These are phyloP conservation scores for Fusarium xyrophilum DNA, from an alignment of 2,329 filamentous ascomycete species.

Conservation along the genomic window DNA sequence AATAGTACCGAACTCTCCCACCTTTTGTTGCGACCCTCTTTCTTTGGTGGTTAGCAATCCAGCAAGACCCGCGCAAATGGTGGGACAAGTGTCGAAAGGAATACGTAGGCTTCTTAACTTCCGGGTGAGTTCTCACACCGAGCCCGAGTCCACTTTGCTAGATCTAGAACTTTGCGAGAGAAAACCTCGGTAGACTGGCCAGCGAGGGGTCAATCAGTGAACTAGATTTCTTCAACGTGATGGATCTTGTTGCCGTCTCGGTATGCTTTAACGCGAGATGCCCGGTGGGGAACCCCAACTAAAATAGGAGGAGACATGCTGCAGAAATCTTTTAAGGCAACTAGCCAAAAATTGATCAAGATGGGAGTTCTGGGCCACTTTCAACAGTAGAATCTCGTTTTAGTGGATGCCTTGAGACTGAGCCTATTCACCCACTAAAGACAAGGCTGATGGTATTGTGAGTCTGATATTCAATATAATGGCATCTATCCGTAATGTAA, in stretches of 20 bases:
- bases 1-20: conserved; percentile 28
- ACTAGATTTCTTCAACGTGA: conserved; percentile 7
- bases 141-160: conserved; percentile 5
- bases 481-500: neutral
- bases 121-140: conserved; percentile 6
- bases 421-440: neutral
- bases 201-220: conserved; percentile 7
- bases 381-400: neutral
- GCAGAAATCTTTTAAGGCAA: neutral
- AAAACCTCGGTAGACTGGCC: conserved; percentile 12
- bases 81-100: conserved; percentile 17
- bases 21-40: conserved; percentile 12
- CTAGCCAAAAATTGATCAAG: neutral
- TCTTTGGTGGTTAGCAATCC: conserved; percentile 23
- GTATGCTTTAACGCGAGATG: conserved; percentile 36
- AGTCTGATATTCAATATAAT: neutral
- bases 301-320: conserved; percentile 5
- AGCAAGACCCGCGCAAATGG: conserved; percentile 30
- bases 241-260: conserved; percentile 28
- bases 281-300: conserved; percentile 31
- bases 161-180: neutral
- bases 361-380: neutral
- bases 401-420: neutral
- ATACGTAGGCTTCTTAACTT: neutral
- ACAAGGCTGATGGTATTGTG: neutral